phyloP scores from a whole-genome alignment of 2,329 filamentous ascomycete species.

The Arthroderma sp. region DNA sequence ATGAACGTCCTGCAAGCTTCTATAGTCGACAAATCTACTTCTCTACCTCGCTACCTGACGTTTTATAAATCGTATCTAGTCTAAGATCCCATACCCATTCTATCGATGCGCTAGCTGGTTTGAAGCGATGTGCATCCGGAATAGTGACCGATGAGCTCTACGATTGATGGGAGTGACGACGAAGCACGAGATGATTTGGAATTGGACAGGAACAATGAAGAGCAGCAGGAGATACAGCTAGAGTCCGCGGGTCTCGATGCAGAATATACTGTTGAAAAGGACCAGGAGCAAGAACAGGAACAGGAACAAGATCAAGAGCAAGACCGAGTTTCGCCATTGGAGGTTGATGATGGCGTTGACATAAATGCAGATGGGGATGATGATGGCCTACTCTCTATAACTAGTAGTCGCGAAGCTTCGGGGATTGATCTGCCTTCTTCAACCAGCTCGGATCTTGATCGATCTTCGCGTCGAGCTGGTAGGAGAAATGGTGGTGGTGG shows the following conservation, averaged over 20 bases:
- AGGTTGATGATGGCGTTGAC: conserved; percentile 2
- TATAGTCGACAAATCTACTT: not conserved
- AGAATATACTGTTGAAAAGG: conserved; percentile 8
- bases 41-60: not conserved
- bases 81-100: not conserved
- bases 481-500: conserved; percentile 12
- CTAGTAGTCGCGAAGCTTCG: conserved; percentile 15
- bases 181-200: conserved; percentile 43
- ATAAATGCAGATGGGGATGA: conserved; percentile 6
- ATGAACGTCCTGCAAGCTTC: not conserved
- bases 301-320: conserved; percentile 4
- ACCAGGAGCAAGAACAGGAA: not conserved
- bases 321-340: not conserved
- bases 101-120: conserved; percentile 1
- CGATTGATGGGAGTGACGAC: conserved; percentile 48
- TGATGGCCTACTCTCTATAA: conserved; percentile 18
- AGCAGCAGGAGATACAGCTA: conserved; percentile 3
- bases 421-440: not conserved
- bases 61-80: not conserved
- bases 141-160: conserved; percentile 55
- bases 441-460: conserved; percentile 11
- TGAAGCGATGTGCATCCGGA: conserved; percentile 41
- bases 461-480: conserved; percentile 14
- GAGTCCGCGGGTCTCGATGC: conserved; percentile 3
- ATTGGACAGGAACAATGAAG: conserved; percentile 28